Percentiles rank a stretch among this genome's conserved stretches.
These are phyloP conservation scores for Tuber umbilicatum DNA, from an alignment of 495 filamentous ascomycete genomes.

Conservation along the genomic window DNA sequence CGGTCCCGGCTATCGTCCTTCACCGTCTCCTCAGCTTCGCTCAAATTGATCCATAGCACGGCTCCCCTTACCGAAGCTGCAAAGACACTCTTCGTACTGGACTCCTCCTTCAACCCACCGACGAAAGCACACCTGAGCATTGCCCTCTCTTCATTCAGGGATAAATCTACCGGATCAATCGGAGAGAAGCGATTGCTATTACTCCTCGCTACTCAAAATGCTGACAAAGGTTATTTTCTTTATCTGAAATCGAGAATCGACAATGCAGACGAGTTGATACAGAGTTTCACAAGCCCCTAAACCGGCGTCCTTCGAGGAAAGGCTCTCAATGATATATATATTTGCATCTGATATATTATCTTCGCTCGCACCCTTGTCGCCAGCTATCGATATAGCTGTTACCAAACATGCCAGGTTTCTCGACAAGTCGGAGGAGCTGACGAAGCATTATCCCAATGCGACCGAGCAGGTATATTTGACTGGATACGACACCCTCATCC, in stretches of 20 bases:
- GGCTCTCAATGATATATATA: conserved; percentile 77
- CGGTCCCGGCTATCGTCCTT: conserved; percentile 21
- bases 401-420: conserved; percentile 77
- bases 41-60: conserved; percentile 14
- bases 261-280: conserved; percentile 8
- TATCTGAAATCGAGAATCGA: not conserved
- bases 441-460: conserved; percentile 42
- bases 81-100: conserved; percentile 66
- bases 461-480: conserved; percentile 69
- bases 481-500: conserved; percentile 81
- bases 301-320: conserved; percentile 72
- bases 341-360: conserved; percentile 50
- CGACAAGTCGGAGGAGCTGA: conserved; percentile 71
- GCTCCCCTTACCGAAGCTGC: not conserved
- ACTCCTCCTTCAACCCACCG: conserved; percentile 94
- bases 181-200: conserved; percentile 57
- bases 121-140: conserved; percentile 75
- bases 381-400: conserved; percentile 66
- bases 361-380: not conserved
- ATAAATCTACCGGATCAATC: conserved; percentile 7
- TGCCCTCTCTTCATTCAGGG: conserved; percentile 53
- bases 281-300: conserved; percentile 52
- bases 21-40: conserved; percentile 9
- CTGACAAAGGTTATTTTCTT: conserved; percentile 58
- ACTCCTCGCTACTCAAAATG: conserved; percentile 82